phyloP scores from a whole-genome alignment of 306 rosid species.

The Dicorynia guianensis region DNA sequence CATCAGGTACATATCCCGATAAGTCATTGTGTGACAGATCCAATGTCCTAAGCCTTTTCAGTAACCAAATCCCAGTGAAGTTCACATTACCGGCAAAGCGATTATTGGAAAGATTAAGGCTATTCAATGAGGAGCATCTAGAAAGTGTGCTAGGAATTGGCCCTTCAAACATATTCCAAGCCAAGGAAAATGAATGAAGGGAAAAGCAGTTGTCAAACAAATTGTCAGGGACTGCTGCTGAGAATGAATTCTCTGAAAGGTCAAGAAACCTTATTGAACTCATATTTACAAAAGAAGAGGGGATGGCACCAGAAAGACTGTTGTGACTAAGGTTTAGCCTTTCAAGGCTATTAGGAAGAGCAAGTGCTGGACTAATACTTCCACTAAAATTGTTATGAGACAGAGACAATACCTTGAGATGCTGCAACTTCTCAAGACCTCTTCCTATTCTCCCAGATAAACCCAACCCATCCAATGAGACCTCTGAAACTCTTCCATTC shows the following conservation, averaged over 20 bases:
- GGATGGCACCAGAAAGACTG: constrained; percentile 60
- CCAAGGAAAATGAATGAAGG: constrained; percentile 67
- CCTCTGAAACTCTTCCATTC: constrained; percentile 61
- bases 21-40: constrained; percentile 82
- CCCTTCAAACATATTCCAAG: constrained; percentile 73
- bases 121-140: constrained; percentile 65
- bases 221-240: constrained; percentile 61
- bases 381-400: constrained; percentile 75
- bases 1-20: constrained; percentile 64
- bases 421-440: constrained; percentile 77
- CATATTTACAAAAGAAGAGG: constrained; percentile 60
- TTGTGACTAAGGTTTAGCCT: constrained; percentile 76
- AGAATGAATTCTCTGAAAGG: constrained; percentile 70
- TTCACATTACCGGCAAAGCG: constrained; percentile 62
- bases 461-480: constrained; percentile 63
- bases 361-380: constrained; percentile 54
- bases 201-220: constrained; percentile 55
- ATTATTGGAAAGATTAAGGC: constrained; percentile 68
- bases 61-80: constrained; percentile 67
- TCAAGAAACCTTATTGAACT: constrained; percentile 67
- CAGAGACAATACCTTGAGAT: constrained; percentile 68
- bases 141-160: constrained; percentile 61
- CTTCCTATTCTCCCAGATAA: constrained; percentile 76
- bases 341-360: constrained; percentile 58
- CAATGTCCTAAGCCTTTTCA: constrained; percentile 66